Evolutionary conservation across 306 rosid species (phyloP).

Genomic region (Cucumis hystrix): DNA sequence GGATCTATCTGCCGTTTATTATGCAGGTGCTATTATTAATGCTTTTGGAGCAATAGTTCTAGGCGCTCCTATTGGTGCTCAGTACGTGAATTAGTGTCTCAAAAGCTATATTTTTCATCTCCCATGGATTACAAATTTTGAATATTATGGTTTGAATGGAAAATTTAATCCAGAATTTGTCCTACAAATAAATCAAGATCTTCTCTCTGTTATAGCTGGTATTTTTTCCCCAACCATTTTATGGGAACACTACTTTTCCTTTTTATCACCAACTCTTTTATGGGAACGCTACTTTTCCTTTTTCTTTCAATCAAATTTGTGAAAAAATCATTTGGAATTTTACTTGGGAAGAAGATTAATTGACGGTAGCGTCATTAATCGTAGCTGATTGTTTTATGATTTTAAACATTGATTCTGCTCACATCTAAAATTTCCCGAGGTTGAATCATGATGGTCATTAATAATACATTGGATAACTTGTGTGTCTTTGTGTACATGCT

Average conservation of each 20-base stretch:
- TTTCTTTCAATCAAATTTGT: neutral
- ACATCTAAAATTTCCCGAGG: neutral
- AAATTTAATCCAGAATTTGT: neutral
- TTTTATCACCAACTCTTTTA: neutral
- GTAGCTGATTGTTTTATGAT: neutral
- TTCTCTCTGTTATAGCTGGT: neutral
- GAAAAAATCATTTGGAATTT: neutral
- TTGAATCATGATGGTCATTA: neutral
- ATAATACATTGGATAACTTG: neutral
- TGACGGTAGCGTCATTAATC: neutral
- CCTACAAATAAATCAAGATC: neutral
- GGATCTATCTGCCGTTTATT: slow-evolving; percentile 5
- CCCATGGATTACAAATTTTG: slow-evolving; percentile 3
- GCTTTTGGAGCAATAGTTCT: slow-evolving; percentile 72
- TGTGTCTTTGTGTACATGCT: neutral
- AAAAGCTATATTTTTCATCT: slow-evolving; percentile 9
- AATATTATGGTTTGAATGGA: slow-evolving; percentile 22
- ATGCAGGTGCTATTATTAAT: slow-evolving; percentile 61
- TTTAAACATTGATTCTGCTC: neutral
- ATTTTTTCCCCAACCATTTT: neutral
- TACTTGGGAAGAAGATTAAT: slow-evolving; percentile 1
- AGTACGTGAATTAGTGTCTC: slow-evolving; percentile 46
- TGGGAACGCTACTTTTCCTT: slow-evolving; percentile 6
- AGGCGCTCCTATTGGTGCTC: slow-evolving; percentile 72
- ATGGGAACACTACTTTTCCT: slow-evolving; percentile 1